phyloP scores from a whole-genome alignment of 768 basidiomycete genomes.

The Boletus rex-veris region DNA sequence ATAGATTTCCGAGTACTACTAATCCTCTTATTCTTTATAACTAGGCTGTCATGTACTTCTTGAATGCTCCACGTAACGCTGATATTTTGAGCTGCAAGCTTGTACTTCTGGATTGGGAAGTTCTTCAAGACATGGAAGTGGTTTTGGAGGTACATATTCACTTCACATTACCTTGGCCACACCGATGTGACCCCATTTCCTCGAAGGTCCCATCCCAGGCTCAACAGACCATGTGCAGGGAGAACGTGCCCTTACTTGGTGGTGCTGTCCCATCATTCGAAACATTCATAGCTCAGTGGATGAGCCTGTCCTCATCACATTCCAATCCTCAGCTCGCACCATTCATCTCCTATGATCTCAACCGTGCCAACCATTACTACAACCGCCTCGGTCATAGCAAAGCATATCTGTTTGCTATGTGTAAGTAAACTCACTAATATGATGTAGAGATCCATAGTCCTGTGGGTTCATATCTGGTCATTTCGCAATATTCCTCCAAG shows the following conservation, averaged over 20 bases:
- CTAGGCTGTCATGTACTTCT: neutral
- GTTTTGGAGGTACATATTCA: neutral
- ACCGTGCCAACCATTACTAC: neutral
- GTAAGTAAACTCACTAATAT: neutral
- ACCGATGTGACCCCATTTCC: no score
- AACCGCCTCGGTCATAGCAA: neutral
- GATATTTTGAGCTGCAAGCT: neutral
- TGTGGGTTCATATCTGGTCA: no score
- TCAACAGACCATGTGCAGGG: conserved; percentile 3
- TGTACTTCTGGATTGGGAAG: neutral
- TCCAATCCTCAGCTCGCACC: neutral
- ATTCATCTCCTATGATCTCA: neutral
- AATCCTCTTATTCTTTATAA: neutral
- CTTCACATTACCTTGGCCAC: no score
- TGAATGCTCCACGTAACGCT: neutral
- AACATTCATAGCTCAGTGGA: neutral
- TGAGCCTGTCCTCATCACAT: neutral
- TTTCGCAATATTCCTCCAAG: no score
- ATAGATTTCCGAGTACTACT: neutral
- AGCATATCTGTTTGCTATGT: conserved; percentile 1
- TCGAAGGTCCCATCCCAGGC: neutral
- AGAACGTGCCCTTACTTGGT: neutral
- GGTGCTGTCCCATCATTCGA: no score
- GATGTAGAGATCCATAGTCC: no score
- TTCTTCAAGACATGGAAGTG: conserved; percentile 8